phyloP scores from a whole-genome alignment of 1,284 basidiomycete genomes.

The Meira nashicola region DNA sequence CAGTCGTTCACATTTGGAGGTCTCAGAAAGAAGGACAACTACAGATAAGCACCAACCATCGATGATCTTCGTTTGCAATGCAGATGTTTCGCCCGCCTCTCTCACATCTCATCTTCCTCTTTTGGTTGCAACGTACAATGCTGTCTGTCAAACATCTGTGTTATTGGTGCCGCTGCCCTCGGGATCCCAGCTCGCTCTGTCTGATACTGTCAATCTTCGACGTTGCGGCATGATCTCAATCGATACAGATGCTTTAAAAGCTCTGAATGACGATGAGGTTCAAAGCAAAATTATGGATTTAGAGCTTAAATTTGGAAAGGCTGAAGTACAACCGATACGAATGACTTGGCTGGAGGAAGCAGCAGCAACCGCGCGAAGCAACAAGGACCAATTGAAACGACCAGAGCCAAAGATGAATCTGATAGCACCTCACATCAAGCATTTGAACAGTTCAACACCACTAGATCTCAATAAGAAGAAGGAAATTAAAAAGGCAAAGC shows the following conservation, averaged over 20 bases:
- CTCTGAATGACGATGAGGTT: neutral
- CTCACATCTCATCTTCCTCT: constrained; percentile 6
- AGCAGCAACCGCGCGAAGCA: neutral
- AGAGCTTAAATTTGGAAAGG: neutral
- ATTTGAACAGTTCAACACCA: neutral
- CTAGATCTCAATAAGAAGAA: neutral
- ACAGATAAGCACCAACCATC: neutral
- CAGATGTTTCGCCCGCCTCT: neutral
- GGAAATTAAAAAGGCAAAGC: neutral
- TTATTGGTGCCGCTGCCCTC: neutral
- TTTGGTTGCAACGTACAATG: constrained; percentile 1
- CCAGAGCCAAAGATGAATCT: neutral
- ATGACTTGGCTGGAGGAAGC: constrained; percentile 6
- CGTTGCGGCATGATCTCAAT: neutral
- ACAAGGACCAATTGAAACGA: neutral
- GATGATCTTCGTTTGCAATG: constrained; percentile 7
- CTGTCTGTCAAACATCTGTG: neutral
- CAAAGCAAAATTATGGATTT: neutral
- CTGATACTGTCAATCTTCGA: neutral
- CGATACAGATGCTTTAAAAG: neutral
- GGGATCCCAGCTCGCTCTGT: neutral
- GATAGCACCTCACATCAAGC: constrained; percentile 9
- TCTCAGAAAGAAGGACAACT: neutral
- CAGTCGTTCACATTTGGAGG: neutral
- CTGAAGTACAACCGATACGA: neutral